Conservation (phyloP, 1,284 basidiomycete species). For the Mycena citricolor region DNA sequence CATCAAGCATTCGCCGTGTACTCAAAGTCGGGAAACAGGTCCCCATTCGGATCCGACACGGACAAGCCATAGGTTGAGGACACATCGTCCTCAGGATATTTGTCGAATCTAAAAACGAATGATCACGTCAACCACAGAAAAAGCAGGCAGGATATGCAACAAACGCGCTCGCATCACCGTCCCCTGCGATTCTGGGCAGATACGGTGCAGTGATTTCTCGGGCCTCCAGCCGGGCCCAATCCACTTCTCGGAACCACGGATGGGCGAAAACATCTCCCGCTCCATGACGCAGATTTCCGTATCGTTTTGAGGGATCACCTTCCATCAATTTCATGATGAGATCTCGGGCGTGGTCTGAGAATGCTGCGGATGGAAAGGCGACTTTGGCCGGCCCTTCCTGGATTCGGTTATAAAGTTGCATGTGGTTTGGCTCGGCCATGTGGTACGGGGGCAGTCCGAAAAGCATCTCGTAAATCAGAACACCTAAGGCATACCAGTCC, state of each 20-base stretch:
- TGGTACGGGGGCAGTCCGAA: conserved; percentile 83
- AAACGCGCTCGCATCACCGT: conserved; percentile 90
- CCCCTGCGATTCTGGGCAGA: conserved; percentile 81
- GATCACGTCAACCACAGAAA: conserved; percentile 11
- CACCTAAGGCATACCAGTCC: conserved; percentile 98
- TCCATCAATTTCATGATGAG: conserved; percentile 91
- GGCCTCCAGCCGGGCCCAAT: conserved; percentile 84
- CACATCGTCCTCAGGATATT: conserved; percentile 72
- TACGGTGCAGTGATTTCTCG: conserved; percentile 97
- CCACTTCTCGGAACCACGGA: conserved; percentile 96
- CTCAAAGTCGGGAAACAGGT: conserved; percentile 52
- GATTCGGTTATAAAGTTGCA: conserved; percentile 79
- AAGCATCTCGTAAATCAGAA: conserved; percentile 97
- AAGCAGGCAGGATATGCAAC: conserved; percentile 39
- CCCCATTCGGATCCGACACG: conserved; percentile 55
- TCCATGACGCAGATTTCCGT: conserved; percentile 91
- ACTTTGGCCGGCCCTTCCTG: conserved; percentile 74
- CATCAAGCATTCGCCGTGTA: conserved; percentile 14
- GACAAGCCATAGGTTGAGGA: conserved; percentile 56
- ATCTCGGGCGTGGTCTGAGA: conserved; percentile 83
- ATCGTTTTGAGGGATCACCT: conserved; percentile 86
- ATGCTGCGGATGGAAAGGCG: conserved; percentile 77
- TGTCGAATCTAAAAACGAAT: conserved; percentile 58
- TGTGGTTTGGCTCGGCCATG: conserved; percentile 62
- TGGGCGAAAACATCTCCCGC: conserved; percentile 95